phyloP scores from a whole-genome alignment of 345 rosid genomes.

The Gossypium raimondii region DNA sequence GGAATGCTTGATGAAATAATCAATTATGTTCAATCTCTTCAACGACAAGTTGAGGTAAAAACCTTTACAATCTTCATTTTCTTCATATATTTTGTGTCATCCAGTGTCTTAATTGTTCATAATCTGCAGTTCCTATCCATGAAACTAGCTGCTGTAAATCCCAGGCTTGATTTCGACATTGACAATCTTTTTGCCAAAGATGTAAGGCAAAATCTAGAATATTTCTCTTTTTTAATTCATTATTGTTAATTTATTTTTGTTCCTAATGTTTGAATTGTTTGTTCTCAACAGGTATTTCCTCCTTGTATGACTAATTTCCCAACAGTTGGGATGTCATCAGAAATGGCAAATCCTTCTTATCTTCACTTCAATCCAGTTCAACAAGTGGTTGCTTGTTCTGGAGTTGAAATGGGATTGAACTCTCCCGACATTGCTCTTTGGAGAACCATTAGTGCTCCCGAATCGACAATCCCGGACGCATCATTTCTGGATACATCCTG shows the following conservation, averaged over 20 bases:
- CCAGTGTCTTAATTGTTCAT: neutral
- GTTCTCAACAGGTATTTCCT: conserved; percentile 33
- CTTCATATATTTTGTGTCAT: neutral
- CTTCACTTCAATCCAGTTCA: conserved; percentile 48
- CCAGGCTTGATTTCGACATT: conserved; percentile 48
- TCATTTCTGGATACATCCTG: conserved; percentile 41
- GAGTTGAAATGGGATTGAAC: conserved; percentile 35
- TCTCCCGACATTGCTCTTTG: conserved; percentile 40
- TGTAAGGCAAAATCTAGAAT: conserved; percentile 24
- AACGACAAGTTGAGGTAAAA: conserved; percentile 68
- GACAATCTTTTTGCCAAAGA: conserved; percentile 52
- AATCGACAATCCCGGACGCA: conserved; percentile 34
- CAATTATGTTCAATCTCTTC: conserved; percentile 80
- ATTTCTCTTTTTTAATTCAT: neutral
- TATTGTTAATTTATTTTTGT: neutral
- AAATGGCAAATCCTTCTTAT: conserved; percentile 40
- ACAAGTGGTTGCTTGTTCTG: conserved; percentile 44
- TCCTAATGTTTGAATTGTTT: neutral
- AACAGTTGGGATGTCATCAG: conserved; percentile 45
- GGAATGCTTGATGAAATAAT: conserved; percentile 89
- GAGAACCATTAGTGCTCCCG: conserved; percentile 44
- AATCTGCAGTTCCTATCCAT: conserved; percentile 59
- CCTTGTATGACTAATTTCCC: conserved; percentile 33
- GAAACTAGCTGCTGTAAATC: conserved; percentile 66
- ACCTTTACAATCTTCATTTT: neutral